phyloP scores from a whole-genome alignment of 2,329 filamentous ascomycete species.

The Clarireedia homoeocarpa region DNA sequence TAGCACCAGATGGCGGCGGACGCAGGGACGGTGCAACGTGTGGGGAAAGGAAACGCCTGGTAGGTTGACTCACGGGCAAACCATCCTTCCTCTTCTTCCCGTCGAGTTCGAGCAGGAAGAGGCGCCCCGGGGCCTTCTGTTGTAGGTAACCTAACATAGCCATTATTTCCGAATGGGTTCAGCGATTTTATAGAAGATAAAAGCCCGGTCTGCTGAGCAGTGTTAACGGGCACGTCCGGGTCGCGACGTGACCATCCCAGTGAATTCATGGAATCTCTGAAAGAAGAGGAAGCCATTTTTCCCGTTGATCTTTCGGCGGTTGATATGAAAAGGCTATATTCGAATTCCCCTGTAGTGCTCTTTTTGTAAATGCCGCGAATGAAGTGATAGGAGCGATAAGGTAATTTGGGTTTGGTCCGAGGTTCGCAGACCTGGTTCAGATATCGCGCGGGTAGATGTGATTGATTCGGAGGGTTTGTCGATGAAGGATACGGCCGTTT shows the following conservation, averaged over 20 bases:
- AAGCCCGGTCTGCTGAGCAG: slow-evolving; percentile 62
- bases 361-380: not conserved
- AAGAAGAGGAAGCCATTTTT: slow-evolving; percentile 70
- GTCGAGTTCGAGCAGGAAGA: slow-evolving; percentile 71
- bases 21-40: slow-evolving; percentile 26
- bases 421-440: slow-evolving; percentile 5
- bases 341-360: not conserved
- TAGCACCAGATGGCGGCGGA: slow-evolving; percentile 22
- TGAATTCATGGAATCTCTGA: slow-evolving; percentile 90
- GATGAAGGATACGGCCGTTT: slow-evolving; percentile 7
- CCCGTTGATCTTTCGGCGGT: slow-evolving; percentile 33
- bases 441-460: slow-evolving; percentile 14
- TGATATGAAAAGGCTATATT: slow-evolving; percentile 12
- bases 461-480: slow-evolving; percentile 6
- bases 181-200: slow-evolving; percentile 73
- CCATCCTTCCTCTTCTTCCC: slow-evolving; percentile 93
- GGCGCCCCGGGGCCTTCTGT: slow-evolving; percentile 77
- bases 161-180: slow-evolving; percentile 80
- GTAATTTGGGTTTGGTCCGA: slow-evolving; percentile 1
- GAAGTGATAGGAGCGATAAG: slow-evolving; percentile 9
- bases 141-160: slow-evolving; percentile 86
- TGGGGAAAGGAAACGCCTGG: slow-evolving; percentile 11
- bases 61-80: slow-evolving; percentile 72
- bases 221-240: slow-evolving; percentile 67
- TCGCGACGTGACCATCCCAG: slow-evolving; percentile 89